Conservation (phyloP, 208 protist genomes). For the Perkinsela sp. region DNA sequence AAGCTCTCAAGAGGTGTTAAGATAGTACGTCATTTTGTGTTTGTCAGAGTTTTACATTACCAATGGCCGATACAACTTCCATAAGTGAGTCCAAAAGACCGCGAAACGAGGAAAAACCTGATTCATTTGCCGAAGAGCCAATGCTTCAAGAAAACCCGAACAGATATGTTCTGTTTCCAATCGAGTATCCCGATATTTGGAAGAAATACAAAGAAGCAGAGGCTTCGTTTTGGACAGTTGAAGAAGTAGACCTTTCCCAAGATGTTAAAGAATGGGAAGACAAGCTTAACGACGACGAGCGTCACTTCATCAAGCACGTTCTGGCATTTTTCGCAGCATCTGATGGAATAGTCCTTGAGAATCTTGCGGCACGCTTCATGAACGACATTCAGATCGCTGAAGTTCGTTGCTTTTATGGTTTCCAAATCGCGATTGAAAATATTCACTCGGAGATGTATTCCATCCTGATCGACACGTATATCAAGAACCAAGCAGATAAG, state of each 20-base stretch:
- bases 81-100: neutral
- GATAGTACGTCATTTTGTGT: too few relatives aligned
- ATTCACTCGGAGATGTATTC: slow-evolving; percentile 86
- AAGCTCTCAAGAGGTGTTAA: too few relatives aligned
- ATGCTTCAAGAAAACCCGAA: slow-evolving; percentile 76
- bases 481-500: slow-evolving; percentile 72
- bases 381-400: slow-evolving; percentile 91
- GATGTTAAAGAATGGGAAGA: slow-evolving; percentile 82
- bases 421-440: slow-evolving; percentile 96
- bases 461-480: slow-evolving; percentile 81
- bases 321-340: slow-evolving; percentile 93
- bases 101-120: neutral
- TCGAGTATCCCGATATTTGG: slow-evolving; percentile 87
- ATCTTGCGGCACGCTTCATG: slow-evolving; percentile 81
- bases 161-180: slow-evolving; percentile 92
- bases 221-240: slow-evolving; percentile 86
- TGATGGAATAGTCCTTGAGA: slow-evolving; percentile 96
- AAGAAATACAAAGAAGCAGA: slow-evolving; percentile 96
- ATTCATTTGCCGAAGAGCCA: slow-evolving; percentile 44
- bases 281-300: slow-evolving; percentile 72
- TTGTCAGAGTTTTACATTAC: too few relatives aligned
- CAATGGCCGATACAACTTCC: too few relatives aligned
- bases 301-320: slow-evolving; percentile 92
- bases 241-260: slow-evolving; percentile 85
- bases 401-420: slow-evolving; percentile 91